Evolutionary conservation across 345 rosid species (phyloP), one percentile per base, ranked within the genome.

Genomic region (Salix exigua): DNA sequence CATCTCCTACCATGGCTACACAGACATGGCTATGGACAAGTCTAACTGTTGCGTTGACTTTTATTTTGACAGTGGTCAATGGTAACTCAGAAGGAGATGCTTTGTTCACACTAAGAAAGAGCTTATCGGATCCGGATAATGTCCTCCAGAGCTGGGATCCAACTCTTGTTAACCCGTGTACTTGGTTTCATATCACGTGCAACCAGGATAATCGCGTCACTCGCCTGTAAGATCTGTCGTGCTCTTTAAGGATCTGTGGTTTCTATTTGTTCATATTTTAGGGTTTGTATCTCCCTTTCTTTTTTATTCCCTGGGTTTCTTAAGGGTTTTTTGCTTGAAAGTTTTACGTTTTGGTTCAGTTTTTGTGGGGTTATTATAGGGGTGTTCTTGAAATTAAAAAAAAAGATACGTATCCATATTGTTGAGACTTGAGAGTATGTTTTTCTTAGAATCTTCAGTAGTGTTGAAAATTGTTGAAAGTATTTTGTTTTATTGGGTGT

Each of bases 81-180:
- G 92, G 88, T 2, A 95, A 95, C 84, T 88, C 96, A 0, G 99
- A 95, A 71, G 99, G 98, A 31, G 97, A 95, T 85, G 97, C 99
- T 48, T 90, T 95, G 8, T 90, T 86, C 84, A 81, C 89, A 1
- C 88, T 93, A 38, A 83, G 96, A 30, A 82, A 81, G 79, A 89
- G 96, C 87, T 79, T 95, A 44, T 80, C 88, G 31, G 97, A 95
- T 80, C 97, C 93, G 13, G 91, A 91, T 80, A 89, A 86, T 87
- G 97, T 89, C 10, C 92, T 95, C 72, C 98, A 95, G 85, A 95
- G 99, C 88, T 95, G 99, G 99, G 99, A 95, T 91, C 99, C 99
- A 14, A 95, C 90, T 65, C 93, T 95, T 23, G 99, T 95, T 50
- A 95, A 86, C 75, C 98, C 99, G 1, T 95, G 99, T 77, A 95